A percentile compares a stretch with the other conserved stretches of the same genome.
Evolutionary conservation across 768 basidiomycete genomes (phyloP).

Genomic region (Tylopilus subfusipes): DNA sequence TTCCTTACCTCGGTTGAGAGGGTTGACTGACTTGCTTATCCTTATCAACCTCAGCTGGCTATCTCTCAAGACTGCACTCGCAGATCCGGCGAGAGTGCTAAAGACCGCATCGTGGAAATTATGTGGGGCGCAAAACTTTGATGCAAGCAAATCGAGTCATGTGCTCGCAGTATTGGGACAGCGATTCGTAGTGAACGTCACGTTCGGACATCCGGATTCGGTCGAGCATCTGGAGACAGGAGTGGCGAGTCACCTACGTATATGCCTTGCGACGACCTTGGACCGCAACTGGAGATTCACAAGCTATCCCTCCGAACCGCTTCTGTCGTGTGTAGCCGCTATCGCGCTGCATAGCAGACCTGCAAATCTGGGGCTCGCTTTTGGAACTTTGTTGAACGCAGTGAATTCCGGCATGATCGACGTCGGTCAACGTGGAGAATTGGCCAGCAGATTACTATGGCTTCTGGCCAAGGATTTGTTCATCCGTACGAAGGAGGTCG

Average conservation of each 20-base stretch:
- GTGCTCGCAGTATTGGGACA: constrained; percentile 2
- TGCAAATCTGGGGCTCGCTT: background rate
- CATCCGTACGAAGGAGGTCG: background rate
- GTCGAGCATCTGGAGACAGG: background rate
- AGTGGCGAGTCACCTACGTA: constrained; percentile 13
- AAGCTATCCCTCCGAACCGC: constrained; percentile 16
- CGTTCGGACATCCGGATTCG: constrained; percentile 1
- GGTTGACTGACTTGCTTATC: background rate
- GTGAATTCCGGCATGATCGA: constrained; percentile 11
- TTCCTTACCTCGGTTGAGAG: background rate
- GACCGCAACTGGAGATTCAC: constrained; percentile 13
- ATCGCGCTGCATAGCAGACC: background rate
- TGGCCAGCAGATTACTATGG: constrained; percentile 5
- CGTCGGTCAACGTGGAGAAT: constrained; percentile 4
- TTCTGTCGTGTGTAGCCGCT: constrained; percentile 13
- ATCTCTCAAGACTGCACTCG: constrained; percentile 1
- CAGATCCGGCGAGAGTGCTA: background rate
- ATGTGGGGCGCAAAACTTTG: background rate
- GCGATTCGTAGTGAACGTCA: constrained; percentile 3
- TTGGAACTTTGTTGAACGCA: background rate
- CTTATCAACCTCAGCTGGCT: constrained; percentile 1
- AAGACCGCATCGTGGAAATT: background rate
- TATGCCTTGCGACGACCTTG: constrained; percentile 6
- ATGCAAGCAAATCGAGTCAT: background rate
- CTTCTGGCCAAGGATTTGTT: constrained; percentile 4